These are phyloP conservation scores for Hypoxylon rickii DNA, from an alignment of 495 filamentous ascomycete genomes.

Conservation along the genomic window DNA sequence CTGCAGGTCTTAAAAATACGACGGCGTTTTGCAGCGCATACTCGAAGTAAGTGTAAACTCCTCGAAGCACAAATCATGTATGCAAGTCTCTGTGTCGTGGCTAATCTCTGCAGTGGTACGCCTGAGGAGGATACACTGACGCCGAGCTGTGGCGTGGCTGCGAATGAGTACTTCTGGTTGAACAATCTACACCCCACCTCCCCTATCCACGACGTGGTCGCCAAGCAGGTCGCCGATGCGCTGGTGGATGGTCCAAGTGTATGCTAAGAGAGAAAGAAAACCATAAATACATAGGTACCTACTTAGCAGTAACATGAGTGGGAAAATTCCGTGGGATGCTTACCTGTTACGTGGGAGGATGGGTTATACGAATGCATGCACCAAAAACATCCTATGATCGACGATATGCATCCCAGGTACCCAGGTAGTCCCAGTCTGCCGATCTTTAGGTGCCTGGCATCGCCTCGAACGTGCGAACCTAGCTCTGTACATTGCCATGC, in stretches of 20 bases:
- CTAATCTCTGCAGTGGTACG: conserved; percentile 53
- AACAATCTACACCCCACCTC: conserved; percentile 65
- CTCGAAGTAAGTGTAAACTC: conserved; percentile 60
- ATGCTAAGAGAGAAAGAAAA: conserved; percentile 18
- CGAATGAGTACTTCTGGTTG: conserved; percentile 68
- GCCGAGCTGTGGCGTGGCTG: conserved; percentile 52
- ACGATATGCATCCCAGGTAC: too few species aligned
- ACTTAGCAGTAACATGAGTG: too few species aligned
- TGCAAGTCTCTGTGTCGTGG: too few species aligned
- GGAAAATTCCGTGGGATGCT: too few species aligned
- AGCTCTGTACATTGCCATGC: too few species aligned
- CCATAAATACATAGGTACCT: too few species aligned
- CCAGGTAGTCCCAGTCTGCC: too few species aligned
- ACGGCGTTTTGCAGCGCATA: conserved; percentile 59
- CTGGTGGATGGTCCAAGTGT: conserved; percentile 42
- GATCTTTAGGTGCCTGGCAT: too few species aligned
- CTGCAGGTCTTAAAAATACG: conserved; percentile 55
- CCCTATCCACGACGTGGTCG: conserved; percentile 61
- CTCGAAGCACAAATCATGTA: too few species aligned
- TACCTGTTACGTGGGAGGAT: too few species aligned
- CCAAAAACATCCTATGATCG: not conserved
- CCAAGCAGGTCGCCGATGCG: conserved; percentile 52
- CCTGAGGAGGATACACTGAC: conserved; percentile 52
- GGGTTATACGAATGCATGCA: too few species aligned
- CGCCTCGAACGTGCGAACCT: too few species aligned